Evolutionary conservation across 1,284 basidiomycete species (phyloP).

Genomic region (Coniophora puteana): DNA sequence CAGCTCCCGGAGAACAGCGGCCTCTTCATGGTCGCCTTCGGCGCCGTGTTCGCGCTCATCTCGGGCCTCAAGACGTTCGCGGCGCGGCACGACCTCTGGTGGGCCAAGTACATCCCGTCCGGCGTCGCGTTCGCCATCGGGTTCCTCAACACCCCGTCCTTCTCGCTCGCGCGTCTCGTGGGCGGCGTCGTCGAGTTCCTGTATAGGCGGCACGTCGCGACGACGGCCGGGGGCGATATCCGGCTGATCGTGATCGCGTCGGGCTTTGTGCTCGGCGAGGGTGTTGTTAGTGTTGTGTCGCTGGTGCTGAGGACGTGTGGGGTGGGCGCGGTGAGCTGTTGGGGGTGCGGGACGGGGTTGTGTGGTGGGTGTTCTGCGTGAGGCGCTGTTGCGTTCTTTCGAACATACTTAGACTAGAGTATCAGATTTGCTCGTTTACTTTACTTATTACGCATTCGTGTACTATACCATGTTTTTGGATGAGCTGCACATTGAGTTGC

Average conservation of each 20-base stretch:
- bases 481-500: too few species aligned
- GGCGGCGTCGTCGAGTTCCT: conserved; percentile 82
- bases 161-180: conserved; percentile 87
- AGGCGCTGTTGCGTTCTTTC: too few species aligned
- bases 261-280: conserved; percentile 94
- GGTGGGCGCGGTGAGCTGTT: conserved; percentile 76
- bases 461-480: too few species aligned
- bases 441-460: too few species aligned
- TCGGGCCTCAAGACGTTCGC: conserved; percentile 69
- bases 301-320: conserved; percentile 75
- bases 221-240: conserved; percentile 54
- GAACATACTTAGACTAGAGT: too few species aligned
- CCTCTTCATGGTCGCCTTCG: conserved; percentile 82
- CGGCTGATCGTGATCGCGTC: conserved; percentile 86
- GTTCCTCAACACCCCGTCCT: conserved; percentile 94
- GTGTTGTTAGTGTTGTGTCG: conserved; percentile 82
- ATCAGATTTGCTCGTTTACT: too few species aligned
- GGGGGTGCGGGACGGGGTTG: conserved; percentile 76
- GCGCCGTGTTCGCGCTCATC: conserved; percentile 62
- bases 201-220: conserved; percentile 50
- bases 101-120: conserved; percentile 79
- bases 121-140: conserved; percentile 88
- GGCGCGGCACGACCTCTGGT: conserved; percentile 39
- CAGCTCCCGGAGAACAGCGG: conserved; percentile 75
- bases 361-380: conserved; percentile 60